These are phyloP conservation scores for Leishmania gerbilli DNA, from an alignment of 208 protist species.

Conservation along the genomic window DNA sequence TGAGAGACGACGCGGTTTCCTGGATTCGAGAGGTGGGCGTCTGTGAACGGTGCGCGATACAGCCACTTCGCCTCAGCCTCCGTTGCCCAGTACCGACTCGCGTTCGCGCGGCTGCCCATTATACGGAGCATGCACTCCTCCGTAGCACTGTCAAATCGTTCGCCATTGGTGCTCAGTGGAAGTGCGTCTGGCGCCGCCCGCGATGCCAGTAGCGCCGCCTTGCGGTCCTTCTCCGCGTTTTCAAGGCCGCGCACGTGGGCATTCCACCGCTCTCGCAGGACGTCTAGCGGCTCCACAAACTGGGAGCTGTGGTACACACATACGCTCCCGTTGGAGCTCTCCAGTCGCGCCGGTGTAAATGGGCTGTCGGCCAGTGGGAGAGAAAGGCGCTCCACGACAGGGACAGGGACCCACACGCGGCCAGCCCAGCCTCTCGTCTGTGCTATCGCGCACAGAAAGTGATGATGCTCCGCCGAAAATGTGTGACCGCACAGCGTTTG, in stretches of 20 bases:
- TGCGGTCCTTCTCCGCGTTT: neutral
- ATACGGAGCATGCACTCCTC: conserved; percentile 23
- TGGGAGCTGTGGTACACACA: conserved; percentile 63
- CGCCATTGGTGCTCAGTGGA: conserved; percentile 70
- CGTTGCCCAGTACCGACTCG: conserved; percentile 68
- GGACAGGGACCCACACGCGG: conserved; percentile 50
- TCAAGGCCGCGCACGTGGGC: neutral
- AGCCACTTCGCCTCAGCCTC: conserved; percentile 57
- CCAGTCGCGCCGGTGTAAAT: conserved; percentile 26
- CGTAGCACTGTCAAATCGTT: conserved; percentile 45
- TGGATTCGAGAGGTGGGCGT: conserved; percentile 23
- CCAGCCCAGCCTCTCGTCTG: conserved; percentile 26
- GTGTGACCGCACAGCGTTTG: conserved; percentile 38
- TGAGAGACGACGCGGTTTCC: conserved; percentile 11
- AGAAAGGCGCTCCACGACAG: conserved; percentile 29
- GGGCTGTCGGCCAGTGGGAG: conserved; percentile 15
- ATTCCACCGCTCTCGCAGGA: conserved; percentile 30
- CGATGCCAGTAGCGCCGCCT: neutral
- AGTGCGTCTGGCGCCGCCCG: neutral
- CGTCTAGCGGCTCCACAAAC: conserved; percentile 23
- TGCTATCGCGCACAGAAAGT: conserved; percentile 43
- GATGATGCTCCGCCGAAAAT: conserved; percentile 38
- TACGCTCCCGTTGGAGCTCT: conserved; percentile 18
- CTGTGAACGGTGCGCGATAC: conserved; percentile 44
- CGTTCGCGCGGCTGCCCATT: neutral